These are phyloP conservation scores for Blastocystis hominis DNA, from an alignment of 352 stramenopile genomes.

Conservation along the genomic window DNA sequence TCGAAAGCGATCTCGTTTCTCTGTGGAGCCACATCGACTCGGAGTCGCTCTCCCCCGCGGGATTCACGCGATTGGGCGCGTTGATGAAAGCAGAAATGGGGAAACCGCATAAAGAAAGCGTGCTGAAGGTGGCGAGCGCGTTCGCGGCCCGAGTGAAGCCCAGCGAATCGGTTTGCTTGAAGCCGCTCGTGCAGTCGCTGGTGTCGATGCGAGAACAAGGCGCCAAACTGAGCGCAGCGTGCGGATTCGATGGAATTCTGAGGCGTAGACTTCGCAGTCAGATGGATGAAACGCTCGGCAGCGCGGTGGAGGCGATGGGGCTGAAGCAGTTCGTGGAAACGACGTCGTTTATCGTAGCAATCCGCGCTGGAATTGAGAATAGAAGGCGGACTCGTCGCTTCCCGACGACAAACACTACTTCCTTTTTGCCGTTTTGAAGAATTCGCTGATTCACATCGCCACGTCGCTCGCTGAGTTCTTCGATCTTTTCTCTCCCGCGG, in stretches of 20 bases:
- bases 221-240: background rate
- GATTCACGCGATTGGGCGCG: too few relatives aligned
- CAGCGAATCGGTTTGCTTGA: background rate
- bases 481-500: background rate
- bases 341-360: background rate
- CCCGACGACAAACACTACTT: background rate
- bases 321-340: background rate
- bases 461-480: conserved; percentile 10
- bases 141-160: background rate
- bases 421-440: background rate
- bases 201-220: background rate
- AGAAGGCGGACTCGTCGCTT: background rate
- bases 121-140: background rate
- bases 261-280: background rate
- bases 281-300: background rate
- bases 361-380: background rate
- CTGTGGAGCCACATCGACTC: too few relatives aligned
- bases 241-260: background rate
- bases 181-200: background rate
- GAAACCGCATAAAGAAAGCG: background rate
- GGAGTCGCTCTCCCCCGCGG: too few relatives aligned
- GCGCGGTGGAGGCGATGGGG: background rate
- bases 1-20: background rate
- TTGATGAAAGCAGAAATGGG: background rate
- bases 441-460: background rate